These are phyloP conservation scores for Coemansia sp. DNA, from an alignment of 192 early-diverging fungal genomes.

Conservation along the genomic window DNA sequence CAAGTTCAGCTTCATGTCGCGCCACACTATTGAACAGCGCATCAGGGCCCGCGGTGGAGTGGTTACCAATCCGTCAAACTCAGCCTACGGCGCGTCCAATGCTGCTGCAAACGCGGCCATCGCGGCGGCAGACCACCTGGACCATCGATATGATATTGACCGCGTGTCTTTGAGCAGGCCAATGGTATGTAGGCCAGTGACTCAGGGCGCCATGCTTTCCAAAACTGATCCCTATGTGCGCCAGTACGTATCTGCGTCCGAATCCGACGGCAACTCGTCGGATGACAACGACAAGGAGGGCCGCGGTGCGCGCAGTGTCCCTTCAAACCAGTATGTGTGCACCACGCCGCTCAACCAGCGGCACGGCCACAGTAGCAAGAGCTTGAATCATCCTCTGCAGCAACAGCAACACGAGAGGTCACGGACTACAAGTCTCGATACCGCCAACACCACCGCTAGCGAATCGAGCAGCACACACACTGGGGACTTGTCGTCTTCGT, in stretches of 20 bases:
- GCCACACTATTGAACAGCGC: slow-evolving; percentile 25
- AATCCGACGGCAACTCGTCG: slow-evolving; percentile 25
- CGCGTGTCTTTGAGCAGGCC: slow-evolving; percentile 30
- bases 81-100: slow-evolving; percentile 23
- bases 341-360: slow-evolving; percentile 16
- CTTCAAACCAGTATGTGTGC: not conserved
- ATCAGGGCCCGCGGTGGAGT: slow-evolving; percentile 18
- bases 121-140: slow-evolving; percentile 22
- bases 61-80: slow-evolving; percentile 16
- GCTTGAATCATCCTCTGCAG: not conserved
- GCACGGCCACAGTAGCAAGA: not conserved
- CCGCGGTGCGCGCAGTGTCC: not conserved
- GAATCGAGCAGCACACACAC: slow-evolving; percentile 14
- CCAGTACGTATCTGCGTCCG: slow-evolving; percentile 8
- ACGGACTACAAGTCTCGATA: not conserved
- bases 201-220: slow-evolving; percentile 10
- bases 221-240: slow-evolving; percentile 16
- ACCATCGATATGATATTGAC: slow-evolving; percentile 30
- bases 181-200: not conserved
- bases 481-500: slow-evolving; percentile 7
- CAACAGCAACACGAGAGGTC: not conserved
- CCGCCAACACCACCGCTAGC: slow-evolving; percentile 12
- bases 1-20: not conserved
- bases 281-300: slow-evolving; percentile 10
- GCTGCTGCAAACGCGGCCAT: slow-evolving; percentile 34